These are phyloP conservation scores for Auricularia heimuer DNA, from an alignment of 768 basidiomycete species.

Conservation along the genomic window DNA sequence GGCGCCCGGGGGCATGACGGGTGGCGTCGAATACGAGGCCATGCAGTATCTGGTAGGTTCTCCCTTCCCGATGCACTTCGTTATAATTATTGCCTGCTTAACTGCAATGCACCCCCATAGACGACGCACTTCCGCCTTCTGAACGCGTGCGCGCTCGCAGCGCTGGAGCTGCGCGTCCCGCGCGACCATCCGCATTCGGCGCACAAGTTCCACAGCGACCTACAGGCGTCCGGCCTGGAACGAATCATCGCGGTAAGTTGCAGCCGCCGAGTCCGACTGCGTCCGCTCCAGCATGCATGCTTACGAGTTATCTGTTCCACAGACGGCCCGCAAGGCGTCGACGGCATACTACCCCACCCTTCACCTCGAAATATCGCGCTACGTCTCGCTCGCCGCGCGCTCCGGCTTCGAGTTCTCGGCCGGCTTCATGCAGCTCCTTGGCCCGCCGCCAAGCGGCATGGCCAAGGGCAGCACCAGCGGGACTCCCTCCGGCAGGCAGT, in stretches of 20 bases:
- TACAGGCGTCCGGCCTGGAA: constrained; percentile 88
- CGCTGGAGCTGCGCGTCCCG: constrained; percentile 54
- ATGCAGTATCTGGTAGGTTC: constrained; percentile 86
- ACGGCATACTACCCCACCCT: constrained; percentile 88
- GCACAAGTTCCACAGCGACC: constrained; percentile 70
- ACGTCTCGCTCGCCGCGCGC: constrained; percentile 54
- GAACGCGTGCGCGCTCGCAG: constrained; percentile 64
- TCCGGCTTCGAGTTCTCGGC: constrained; percentile 71
- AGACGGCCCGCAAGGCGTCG: constrained; percentile 95
- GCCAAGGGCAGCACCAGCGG: constrained; percentile 29
- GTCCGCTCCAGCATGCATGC: neutral
- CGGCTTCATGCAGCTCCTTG: constrained; percentile 69
- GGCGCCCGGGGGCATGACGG: constrained; percentile 96
- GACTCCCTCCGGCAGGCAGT: constrained; percentile 10
- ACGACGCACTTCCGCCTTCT: constrained; percentile 81
- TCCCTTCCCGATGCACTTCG: neutral
- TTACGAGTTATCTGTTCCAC: neutral
- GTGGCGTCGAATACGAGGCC: constrained; percentile 96
- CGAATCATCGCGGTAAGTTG: constrained; percentile 68
- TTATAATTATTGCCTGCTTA: neutral
- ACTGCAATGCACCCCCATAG: constrained; percentile 28
- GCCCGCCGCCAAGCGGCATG: constrained; percentile 59
- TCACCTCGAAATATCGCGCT: constrained; percentile 88
- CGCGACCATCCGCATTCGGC: constrained; percentile 69
- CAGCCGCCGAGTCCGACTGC: neutral